Evolutionary conservation across 148 eudicot species (phyloP), one percentile per base, ranked within the genome.

Genomic region (Limonium bicolor): DNA sequence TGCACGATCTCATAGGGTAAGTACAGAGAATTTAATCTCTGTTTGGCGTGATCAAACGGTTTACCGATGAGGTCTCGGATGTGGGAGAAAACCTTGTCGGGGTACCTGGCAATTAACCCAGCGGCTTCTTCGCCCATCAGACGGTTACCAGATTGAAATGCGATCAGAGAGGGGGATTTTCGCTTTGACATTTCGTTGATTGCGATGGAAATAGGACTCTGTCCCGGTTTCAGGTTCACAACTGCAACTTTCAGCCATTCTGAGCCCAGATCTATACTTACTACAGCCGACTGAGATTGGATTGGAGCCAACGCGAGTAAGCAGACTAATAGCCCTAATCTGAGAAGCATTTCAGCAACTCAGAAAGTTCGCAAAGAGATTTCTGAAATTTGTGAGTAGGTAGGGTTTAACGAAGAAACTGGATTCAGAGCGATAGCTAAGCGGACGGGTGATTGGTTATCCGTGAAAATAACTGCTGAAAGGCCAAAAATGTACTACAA

Each of bases 181-280:
- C 99, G 85, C 48, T 92, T 92, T 14, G 95, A 92, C 95, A 92
- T 85, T 53, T 92, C 95, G 54, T 92, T 92, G 20, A 92, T 85
- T 7, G 95, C 95, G 61, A 92, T 50, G 1, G 99, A 81, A 29
- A 92, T 92, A 22, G 95, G 99, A 2, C 62, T 48, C 20, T 81
- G 95, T 0, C 94, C 94, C 1, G 94, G 94, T 46, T 92, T 92
- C 0, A 92, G 68, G 48, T 92, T 92, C 13, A 92, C 99, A 1
- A 81, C 88, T 3, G 88, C 85, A 18, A 92, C 95, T 65, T 92
- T 92, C 3, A 85, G 30, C 88, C 77, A 92, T 74, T 92, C 99
- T 3, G 95, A 81, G 7, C 99, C 99, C 3, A 85, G 82, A 81
- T 92, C 99, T 70, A 92, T 53, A 67, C 99, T 92, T 8, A 67